These are phyloP conservation scores for Linnemannia zychae DNA, from an alignment of 192 early-diverging fungal species.

Conservation along the genomic window DNA sequence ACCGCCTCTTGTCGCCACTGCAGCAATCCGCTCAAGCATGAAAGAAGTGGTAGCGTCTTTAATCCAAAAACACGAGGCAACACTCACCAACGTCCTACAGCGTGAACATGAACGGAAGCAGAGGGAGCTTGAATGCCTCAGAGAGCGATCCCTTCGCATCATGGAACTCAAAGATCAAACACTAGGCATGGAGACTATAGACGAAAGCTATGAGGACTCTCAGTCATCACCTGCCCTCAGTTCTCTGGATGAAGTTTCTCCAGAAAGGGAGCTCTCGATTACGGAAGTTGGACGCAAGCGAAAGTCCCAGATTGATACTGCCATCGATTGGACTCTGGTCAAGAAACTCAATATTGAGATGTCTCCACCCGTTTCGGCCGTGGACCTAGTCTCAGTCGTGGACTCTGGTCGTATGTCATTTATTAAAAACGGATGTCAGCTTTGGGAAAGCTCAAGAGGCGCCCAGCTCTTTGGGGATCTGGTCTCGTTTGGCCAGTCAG, in stretches of 20 bases:
- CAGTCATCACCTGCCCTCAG: not conserved
- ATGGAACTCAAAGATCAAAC: constrained; percentile 26
- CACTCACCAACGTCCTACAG: not conserved
- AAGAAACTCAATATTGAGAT: not conserved
- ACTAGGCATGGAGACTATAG: not conserved
- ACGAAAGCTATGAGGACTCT: not conserved
- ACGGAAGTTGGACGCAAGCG: not conserved
- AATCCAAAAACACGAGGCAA: constrained; percentile 27
- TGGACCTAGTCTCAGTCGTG: not conserved
- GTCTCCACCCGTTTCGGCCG: not conserved
- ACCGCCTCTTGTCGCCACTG: constrained; percentile 1
- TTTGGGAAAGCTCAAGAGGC: constrained; percentile 20
- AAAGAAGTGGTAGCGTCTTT: constrained; percentile 21
- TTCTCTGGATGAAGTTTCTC: not conserved
- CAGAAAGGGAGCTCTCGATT: not conserved
- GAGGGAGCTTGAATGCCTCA: constrained; percentile 13
- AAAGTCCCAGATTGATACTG: not conserved
- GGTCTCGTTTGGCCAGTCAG: not conserved
- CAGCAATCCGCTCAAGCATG: not conserved
- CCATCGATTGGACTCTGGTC: not conserved
- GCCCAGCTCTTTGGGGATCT: constrained; percentile 14
- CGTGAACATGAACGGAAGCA: constrained; percentile 26
- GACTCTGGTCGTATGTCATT: not conserved
- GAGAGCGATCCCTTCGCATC: constrained; percentile 15
- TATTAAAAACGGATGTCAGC: constrained; percentile 23